A percentile compares a stretch with the other conserved stretches of the same genome.
These are phyloP conservation scores for Claviceps quebecensis DNA, from an alignment of 2,329 filamentous ascomycete genomes.

Conservation along the genomic window DNA sequence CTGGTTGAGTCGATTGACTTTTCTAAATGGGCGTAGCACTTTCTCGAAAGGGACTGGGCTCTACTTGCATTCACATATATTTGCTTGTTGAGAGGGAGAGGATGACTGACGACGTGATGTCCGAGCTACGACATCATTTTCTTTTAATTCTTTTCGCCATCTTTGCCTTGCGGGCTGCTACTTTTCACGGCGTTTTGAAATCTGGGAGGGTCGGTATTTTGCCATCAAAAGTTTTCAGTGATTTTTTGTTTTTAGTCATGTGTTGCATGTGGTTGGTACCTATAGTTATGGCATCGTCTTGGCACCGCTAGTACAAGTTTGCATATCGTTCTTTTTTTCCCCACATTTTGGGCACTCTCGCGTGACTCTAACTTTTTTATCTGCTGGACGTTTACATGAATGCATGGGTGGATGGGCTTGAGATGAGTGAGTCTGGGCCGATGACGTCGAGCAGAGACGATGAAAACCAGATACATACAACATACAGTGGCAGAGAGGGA, in stretches of 20 bases:
- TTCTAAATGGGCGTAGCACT: slow-evolving; percentile 22
- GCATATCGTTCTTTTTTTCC: background rate
- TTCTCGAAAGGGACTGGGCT: background rate
- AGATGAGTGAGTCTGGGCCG: background rate
- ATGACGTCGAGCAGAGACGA: background rate
- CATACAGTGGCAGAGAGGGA: background rate
- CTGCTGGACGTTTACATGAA: no score
- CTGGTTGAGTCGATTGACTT: slow-evolving; percentile 25
- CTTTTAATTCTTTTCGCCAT: background rate
- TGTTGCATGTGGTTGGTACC: background rate
- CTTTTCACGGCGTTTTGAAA: slow-evolving; percentile 1
- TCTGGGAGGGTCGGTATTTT: background rate
- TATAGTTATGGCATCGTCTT: background rate
- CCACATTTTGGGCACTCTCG: background rate
- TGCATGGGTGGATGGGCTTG: background rate
- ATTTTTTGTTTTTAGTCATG: background rate
- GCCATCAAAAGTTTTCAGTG: slow-evolving; percentile 1
- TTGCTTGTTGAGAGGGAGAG: background rate
- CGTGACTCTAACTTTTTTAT: background rate
- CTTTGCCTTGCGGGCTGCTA: background rate
- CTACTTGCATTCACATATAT: background rate
- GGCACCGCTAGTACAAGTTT: background rate
- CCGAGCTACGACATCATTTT: background rate
- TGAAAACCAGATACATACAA: background rate
- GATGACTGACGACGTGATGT: background rate